Evolutionary conservation across 306 rosid genomes (phyloP), one percentile per base, ranked within the genome.

Genomic region (Fagus sylvatica): DNA sequence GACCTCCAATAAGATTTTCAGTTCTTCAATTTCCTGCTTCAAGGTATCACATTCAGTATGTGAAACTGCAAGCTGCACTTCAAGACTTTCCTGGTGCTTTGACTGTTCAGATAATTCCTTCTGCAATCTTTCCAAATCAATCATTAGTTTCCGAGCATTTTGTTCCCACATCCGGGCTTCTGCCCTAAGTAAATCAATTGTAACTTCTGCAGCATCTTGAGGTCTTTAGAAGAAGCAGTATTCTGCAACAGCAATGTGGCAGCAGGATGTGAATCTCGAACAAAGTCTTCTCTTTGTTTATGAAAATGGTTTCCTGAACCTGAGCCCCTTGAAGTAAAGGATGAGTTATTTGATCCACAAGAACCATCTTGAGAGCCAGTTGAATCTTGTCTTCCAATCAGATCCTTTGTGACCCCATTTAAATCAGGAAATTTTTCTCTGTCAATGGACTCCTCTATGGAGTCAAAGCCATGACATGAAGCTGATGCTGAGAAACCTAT

Each of bases 161-260:
- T 89, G 84, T 83, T 94, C 97, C 97, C 98, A 92, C 93, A 92
- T 90, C 89, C 82, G 89, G 37, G 98, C 94, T 81, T 94, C 96
- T 13, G 89, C 98, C 49, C 87, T 94, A 64, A 94, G 87, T 84
- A 87, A 96, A 71, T 81, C 87, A 75, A 73, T 80, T 6, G 91
- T 80, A 57, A 71, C 84, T 82, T 83, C 92, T 76, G 91, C 85
- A 19, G 87, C 86, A 79, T 90, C 91, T 72, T 82, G 64, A 64
- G 61, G 46, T 81, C 80, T 17, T 61, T 80, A 51, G 84, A 76
- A 34, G 81, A 74, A 81, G 54, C 78, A 57, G 78, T 16, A 79
- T 37, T 68, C 68, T 79, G 33, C 13, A 19, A 8, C 8, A n/a
- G 53, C 10, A 36, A 62, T 48, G 72, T 15, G 37, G 64, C 64